Conservation (phyloP, 495 filamentous ascomycete genomes). For the Lasiosphaeria ovina region DNA sequence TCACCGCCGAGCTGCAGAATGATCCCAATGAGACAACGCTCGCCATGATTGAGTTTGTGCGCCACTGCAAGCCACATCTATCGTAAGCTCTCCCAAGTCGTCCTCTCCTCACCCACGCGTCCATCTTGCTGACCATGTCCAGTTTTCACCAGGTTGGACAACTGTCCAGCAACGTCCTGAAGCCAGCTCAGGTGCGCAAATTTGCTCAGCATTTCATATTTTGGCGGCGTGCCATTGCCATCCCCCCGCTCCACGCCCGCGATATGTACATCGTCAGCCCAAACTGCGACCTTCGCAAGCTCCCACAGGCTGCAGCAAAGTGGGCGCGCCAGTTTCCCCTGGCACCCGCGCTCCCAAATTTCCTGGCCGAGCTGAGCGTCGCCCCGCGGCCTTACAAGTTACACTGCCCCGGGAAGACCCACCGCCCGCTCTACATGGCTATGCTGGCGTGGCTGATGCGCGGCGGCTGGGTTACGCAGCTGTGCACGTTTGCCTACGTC, state of each 20-base stretch:
- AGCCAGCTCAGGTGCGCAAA: slow-evolving; percentile 74
- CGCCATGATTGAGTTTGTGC: slow-evolving; percentile 78
- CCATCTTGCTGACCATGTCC: background rate
- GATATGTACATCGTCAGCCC: slow-evolving; percentile 94
- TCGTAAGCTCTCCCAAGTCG: slow-evolving; percentile 47
- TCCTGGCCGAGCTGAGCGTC: slow-evolving; percentile 73
- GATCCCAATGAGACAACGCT: slow-evolving; percentile 69
- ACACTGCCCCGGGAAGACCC: slow-evolving; percentile 84
- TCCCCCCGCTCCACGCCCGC: slow-evolving; percentile 83
- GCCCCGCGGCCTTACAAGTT: slow-evolving; percentile 74
- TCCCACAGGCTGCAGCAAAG: slow-evolving; percentile 65
- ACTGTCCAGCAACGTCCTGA: slow-evolving; percentile 59
- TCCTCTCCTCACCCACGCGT: background rate
- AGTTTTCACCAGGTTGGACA: slow-evolving; percentile 76
- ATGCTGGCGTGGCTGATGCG: slow-evolving; percentile 92
- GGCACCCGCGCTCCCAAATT: slow-evolving; percentile 75
- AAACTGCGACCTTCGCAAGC: slow-evolving; percentile 75
- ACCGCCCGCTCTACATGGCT: slow-evolving; percentile 79
- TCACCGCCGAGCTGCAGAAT: slow-evolving; percentile 77
- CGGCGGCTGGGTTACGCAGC: slow-evolving; percentile 87
- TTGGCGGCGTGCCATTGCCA: slow-evolving; percentile 88
- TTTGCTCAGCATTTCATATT: slow-evolving; percentile 90
- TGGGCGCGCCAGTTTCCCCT: slow-evolving; percentile 78
- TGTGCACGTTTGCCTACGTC: slow-evolving; percentile 86
- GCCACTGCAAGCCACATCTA: slow-evolving; percentile 76